These are phyloP conservation scores for Jaltomata sinuosa DNA, from an alignment of 257 asterid species.

Conservation along the genomic window DNA sequence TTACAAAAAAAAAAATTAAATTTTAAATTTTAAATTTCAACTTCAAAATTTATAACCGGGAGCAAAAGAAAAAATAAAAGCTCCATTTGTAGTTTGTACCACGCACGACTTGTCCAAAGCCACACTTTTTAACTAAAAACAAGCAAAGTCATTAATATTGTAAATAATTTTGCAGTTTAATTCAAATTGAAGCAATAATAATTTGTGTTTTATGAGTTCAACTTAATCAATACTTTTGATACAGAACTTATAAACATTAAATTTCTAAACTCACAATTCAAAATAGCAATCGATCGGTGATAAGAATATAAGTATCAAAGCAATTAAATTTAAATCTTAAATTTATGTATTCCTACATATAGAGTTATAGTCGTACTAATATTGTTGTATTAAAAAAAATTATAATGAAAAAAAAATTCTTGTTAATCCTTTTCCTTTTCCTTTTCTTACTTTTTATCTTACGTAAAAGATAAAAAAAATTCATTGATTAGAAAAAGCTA, in stretches of 20 bases:
- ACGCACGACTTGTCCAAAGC: background rate
- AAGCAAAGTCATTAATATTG: background rate
- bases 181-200: background rate
- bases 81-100: background rate
- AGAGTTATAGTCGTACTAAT: background rate
- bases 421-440: too few species aligned
- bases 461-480: too few species aligned
- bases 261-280: background rate
- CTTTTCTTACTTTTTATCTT: too few species aligned
- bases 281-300: background rate
- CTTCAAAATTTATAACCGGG: too few species aligned
- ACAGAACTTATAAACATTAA: background rate
- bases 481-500: too few species aligned
- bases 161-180: background rate
- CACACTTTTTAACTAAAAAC: background rate
- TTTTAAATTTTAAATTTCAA: too few species aligned
- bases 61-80: background rate
- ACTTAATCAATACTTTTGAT: background rate
- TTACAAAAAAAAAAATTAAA: too few species aligned
- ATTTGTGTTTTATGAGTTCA: background rate
- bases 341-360: background rate
- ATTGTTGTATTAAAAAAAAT: too few species aligned
- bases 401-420: too few species aligned
- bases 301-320: background rate
- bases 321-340: background rate